These are phyloP conservation scores for Hexamita inflata DNA, from an alignment of 208 protist species.

Conservation along the genomic window DNA sequence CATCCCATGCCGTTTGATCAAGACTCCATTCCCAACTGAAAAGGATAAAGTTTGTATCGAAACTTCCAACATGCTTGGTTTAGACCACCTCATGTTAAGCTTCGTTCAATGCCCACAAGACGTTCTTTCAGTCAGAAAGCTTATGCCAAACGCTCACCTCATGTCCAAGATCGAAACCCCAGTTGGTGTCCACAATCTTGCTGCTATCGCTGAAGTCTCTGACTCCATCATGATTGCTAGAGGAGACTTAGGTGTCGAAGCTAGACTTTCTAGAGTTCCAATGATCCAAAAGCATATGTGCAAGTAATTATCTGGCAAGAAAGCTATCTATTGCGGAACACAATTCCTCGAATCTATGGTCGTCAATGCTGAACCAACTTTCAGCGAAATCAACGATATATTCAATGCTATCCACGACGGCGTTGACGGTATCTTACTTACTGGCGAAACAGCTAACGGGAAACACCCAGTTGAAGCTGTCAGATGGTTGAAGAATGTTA, in stretches of 20 bases:
- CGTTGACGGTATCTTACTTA: slow-evolving; percentile 8
- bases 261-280: not conserved
- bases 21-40: not conserved
- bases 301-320: not conserved
- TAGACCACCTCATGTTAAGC: not conserved
- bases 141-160: slow-evolving; percentile 16
- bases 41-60: slow-evolving; percentile 24
- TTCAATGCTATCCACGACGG: slow-evolving; percentile 42
- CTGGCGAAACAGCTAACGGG: slow-evolving; percentile 1
- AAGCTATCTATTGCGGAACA: slow-evolving; percentile 43
- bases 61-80: slow-evolving; percentile 6
- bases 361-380: slow-evolving; percentile 34
- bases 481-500: no score
- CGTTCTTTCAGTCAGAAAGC: not conserved
- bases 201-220: slow-evolving; percentile 34
- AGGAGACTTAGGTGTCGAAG: slow-evolving; percentile 41
- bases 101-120: not conserved
- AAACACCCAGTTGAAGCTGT: not conserved
- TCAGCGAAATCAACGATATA: slow-evolving; percentile 43
- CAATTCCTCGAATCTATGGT: slow-evolving; percentile 51
- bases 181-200: slow-evolving; percentile 38
- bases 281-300: slow-evolving; percentile 18
- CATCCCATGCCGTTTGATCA: slow-evolving; percentile 1
- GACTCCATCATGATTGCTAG: slow-evolving; percentile 49
- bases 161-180: slow-evolving; percentile 52